phyloP scores from a whole-genome alignment of 805 yeast species.

The Yueomyces sp. region DNA sequence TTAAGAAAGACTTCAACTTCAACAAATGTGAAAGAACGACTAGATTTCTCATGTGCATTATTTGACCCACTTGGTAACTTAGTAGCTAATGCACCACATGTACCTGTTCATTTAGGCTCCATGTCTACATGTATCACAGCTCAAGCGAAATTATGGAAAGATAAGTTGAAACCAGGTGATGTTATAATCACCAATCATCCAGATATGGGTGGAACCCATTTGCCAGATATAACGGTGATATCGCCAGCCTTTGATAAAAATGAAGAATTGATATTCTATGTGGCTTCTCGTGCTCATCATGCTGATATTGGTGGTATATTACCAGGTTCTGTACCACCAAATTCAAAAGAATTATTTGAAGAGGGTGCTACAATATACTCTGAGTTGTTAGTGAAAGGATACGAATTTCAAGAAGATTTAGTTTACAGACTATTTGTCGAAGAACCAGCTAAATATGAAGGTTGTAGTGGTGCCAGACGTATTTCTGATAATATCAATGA shows the following conservation, averaged over 20 bases:
- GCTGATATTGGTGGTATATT: conserved; percentile 89
- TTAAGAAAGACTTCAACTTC: conserved; percentile 69
- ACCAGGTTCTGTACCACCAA: conserved; percentile 94
- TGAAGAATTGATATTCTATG: conserved; percentile 59
- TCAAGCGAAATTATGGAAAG: conserved; percentile 54
- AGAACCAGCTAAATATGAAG: conserved; percentile 71
- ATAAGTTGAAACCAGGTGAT: conserved; percentile 56
- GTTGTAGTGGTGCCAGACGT: conserved; percentile 82
- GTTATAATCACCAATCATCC: conserved; percentile 73
- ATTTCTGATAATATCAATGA: conserved; percentile 75
- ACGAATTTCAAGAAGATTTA: conserved; percentile 61
- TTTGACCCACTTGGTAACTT: conserved; percentile 66
- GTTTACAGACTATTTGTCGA: conserved; percentile 47
- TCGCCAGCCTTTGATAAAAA: conserved; percentile 70
- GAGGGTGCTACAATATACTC: conserved; percentile 86
- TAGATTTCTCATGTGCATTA: conserved; percentile 76
- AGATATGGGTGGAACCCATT: conserved; percentile 72
- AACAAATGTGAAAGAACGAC: conserved; percentile 70
- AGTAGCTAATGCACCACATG: conserved; percentile 81
- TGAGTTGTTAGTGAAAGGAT: conserved; percentile 57
- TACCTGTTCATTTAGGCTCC: conserved; percentile 78
- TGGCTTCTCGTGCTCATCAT: conserved; percentile 92
- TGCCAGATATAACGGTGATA: conserved; percentile 84
- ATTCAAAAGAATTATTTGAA: conserved; percentile 69
- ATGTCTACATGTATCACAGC: conserved; percentile 69